Evolutionary conservation across 208 protist genomes (phyloP).

Genomic region (Porcisia hertigi): DNA sequence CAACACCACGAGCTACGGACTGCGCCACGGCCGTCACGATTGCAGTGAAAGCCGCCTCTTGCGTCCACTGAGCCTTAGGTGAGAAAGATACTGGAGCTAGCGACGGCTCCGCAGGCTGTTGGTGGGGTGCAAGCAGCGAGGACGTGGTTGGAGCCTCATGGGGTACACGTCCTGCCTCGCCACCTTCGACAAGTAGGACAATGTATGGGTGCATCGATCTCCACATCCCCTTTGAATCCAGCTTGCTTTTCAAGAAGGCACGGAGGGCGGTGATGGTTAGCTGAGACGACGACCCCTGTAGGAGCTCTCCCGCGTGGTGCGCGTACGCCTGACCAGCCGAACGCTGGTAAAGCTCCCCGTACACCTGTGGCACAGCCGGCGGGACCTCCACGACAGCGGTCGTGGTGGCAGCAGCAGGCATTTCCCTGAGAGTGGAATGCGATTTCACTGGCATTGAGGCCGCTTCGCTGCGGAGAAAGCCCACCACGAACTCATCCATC

Average conservation of each 20-base stretch:
- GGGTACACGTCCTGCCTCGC: background rate
- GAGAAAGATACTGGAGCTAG: no score
- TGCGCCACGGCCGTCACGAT: constrained; percentile 5
- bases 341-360: constrained; percentile 13
- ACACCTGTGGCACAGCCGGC: background rate
- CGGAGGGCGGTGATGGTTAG: constrained; percentile 3
- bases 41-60: background rate
- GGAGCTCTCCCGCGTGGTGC: constrained; percentile 11
- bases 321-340: constrained; percentile 2
- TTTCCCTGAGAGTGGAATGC: background rate
- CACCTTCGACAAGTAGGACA: constrained; percentile 4
- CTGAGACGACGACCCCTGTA: constrained; percentile 1
- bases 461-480: constrained; percentile 12
- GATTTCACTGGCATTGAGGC: background rate
- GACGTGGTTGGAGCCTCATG: background rate
- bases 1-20: background rate
- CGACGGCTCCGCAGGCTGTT: background rate
- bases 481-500: constrained; percentile 13
- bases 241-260: constrained; percentile 3
- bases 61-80: background rate
- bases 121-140: background rate
- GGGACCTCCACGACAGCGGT: background rate
- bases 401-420: background rate
- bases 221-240: constrained; percentile 3
- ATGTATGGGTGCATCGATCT: constrained; percentile 8